Conservation (phyloP, 2,329 filamentous ascomycete species). For the Pezicula carpinea region DNA sequence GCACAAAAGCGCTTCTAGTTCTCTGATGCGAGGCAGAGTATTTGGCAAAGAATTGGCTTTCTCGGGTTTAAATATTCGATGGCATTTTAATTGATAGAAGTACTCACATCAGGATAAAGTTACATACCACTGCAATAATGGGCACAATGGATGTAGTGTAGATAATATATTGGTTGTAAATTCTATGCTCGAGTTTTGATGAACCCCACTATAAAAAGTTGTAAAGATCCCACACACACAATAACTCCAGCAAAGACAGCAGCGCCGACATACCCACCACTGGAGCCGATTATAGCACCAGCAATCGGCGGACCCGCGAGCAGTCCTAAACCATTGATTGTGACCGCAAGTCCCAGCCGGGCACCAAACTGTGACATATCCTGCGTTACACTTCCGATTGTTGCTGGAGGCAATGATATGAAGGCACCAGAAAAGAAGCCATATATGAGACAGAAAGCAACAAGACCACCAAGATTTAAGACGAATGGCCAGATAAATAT, state of each 20-base stretch:
- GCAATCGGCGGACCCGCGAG: constrained; percentile 12
- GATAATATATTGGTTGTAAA: too few species aligned
- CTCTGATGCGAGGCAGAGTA: too few species aligned
- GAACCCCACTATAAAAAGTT: not conserved
- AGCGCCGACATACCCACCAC: constrained; percentile 2
- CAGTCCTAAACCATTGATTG: constrained; percentile 4
- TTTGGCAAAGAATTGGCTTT: too few species aligned
- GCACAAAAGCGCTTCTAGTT: too few species aligned
- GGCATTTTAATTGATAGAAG: too few species aligned
- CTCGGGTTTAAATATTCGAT: too few species aligned
- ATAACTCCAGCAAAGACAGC: constrained; percentile 4
- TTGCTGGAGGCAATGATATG: constrained; percentile 18
- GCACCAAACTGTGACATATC: constrained; percentile 11
- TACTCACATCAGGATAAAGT: too few species aligned
- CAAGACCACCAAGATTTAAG: constrained; percentile 42
- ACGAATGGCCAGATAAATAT: constrained; percentile 55
- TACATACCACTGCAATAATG: too few species aligned
- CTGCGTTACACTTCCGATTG: constrained; percentile 4
- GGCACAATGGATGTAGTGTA: too few species aligned
- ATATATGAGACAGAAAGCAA: constrained; percentile 59
- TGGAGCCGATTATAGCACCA: constrained; percentile 7
- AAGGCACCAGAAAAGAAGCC: constrained; percentile 54
- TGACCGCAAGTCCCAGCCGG: constrained; percentile 7
- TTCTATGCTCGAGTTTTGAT: too few species aligned
- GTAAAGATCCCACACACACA: not conserved